Conservation (phyloP, 1,284 basidiomycete species). For the Apiotrichum mycotoxinovorans region DNA sequence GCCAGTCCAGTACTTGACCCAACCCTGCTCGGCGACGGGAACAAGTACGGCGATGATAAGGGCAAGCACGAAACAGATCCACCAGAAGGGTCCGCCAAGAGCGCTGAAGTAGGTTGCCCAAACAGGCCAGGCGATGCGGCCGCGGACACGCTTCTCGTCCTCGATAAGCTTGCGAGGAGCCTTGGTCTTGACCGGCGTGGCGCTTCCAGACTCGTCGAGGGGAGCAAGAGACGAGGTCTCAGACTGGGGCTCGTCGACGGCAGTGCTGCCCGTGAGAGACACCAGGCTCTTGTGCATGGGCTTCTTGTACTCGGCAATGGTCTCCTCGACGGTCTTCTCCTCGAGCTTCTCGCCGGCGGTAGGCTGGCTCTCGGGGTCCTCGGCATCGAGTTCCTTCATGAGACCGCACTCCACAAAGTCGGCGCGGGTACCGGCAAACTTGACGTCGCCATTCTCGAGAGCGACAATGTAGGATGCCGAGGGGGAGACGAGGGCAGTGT, state of each 20-base stretch:
- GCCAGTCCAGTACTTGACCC: conserved; percentile 60
- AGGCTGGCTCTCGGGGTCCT: conserved; percentile 51
- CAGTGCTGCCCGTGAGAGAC: conserved; percentile 22
- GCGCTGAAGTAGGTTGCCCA: conserved; percentile 71
- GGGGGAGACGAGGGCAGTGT: conserved; percentile 52
- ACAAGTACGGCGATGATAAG: conserved; percentile 65
- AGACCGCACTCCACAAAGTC: conserved; percentile 66
- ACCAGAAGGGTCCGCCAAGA: conserved; percentile 51
- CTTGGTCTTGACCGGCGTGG: conserved; percentile 52
- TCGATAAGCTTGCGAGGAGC: conserved; percentile 78
- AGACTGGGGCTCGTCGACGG: conserved; percentile 31
- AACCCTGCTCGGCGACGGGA: conserved; percentile 77
- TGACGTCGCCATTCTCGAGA: conserved; percentile 76
- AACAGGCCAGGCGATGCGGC: conserved; percentile 69
- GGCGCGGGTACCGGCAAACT: conserved; percentile 66
- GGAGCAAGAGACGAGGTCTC: conserved; percentile 45
- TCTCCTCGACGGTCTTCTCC: conserved; percentile 48
- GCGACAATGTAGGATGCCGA: conserved; percentile 55
- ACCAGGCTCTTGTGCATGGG: conserved; percentile 39
- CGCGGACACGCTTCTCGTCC: conserved; percentile 82
- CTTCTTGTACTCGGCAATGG: conserved; percentile 22
- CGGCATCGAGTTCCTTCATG: conserved; percentile 64
- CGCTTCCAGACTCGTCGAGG: conserved; percentile 31
- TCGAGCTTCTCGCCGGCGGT: conserved; percentile 51
- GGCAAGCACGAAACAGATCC: conserved; percentile 62